Percentiles rank a stretch among this genome's conserved stretches.
Evolutionary conservation across 2,329 filamentous ascomycete genomes (phyloP).

Genomic region (Acrodontium crateriforme): DNA sequence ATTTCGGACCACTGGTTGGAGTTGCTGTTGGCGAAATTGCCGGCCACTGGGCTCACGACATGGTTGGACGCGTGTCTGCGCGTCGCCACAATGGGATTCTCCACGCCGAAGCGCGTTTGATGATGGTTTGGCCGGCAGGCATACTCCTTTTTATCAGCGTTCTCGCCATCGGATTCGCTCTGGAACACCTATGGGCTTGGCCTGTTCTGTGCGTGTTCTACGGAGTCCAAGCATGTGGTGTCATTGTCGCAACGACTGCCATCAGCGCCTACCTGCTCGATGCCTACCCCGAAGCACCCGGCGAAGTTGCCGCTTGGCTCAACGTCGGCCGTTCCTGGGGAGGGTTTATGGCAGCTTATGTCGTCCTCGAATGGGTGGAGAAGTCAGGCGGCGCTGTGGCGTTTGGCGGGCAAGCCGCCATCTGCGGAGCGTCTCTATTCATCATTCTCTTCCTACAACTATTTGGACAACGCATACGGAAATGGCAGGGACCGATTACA

Average conservation of each 20-base stretch:
- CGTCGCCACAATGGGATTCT: constrained; percentile 22
- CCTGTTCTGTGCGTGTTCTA: constrained; percentile 37
- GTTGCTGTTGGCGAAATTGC: constrained; percentile 39
- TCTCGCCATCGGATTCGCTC: constrained; percentile 38
- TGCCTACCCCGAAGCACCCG: constrained; percentile 41
- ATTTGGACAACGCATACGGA: constrained; percentile 6
- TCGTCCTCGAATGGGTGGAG: constrained; percentile 37
- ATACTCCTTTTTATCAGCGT: constrained; percentile 38
- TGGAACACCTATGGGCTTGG: constrained; percentile 38
- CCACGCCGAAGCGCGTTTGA: constrained; percentile 42
- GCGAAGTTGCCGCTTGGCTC: constrained; percentile 40
- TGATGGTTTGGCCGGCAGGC: constrained; percentile 33
- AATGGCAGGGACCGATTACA: constrained; percentile 6
- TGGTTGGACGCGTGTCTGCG: constrained; percentile 33
- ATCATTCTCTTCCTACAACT: constrained; percentile 7
- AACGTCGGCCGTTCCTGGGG: constrained; percentile 37
- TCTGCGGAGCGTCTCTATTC: constrained; percentile 4
- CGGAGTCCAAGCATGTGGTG: constrained; percentile 42
- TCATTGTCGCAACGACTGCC: constrained; percentile 40
- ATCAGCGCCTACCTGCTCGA: constrained; percentile 41
- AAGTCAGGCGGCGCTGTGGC: constrained; percentile 3
- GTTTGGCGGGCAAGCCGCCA: constrained; percentile 9
- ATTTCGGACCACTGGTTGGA: constrained; percentile 44
- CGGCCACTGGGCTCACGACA: constrained; percentile 45
- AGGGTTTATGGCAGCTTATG: constrained; percentile 40